Conservation (phyloP, 192 early-diverging fungal species). For the Linnemannia schmuckeri region DNA sequence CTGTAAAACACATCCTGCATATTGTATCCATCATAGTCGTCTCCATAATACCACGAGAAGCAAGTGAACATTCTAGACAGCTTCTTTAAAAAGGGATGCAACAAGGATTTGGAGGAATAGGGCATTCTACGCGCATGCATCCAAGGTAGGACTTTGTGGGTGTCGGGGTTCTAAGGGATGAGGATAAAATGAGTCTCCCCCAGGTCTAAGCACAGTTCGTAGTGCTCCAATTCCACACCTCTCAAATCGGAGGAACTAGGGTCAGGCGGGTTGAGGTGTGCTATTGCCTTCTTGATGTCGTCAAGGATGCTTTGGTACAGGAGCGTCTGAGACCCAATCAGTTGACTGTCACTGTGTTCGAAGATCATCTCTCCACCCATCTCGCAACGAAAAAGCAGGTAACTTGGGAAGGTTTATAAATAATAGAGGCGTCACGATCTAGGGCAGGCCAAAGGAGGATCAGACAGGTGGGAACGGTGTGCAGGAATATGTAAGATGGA, state of each 20-base stretch:
- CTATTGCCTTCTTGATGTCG: slow-evolving; percentile 13
- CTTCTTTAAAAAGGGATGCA: not conserved
- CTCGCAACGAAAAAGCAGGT: not conserved
- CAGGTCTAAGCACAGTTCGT: slow-evolving; percentile 14
- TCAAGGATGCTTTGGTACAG: slow-evolving; percentile 13
- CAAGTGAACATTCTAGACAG: slow-evolving; percentile 3
- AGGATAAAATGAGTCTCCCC: slow-evolving; percentile 5
- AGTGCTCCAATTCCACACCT: slow-evolving; percentile 4
- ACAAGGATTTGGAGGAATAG: slow-evolving; percentile 1
- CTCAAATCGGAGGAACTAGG: not conserved
- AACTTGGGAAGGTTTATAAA: not conserved
- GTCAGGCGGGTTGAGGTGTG: slow-evolving; percentile 9
- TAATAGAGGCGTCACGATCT: slow-evolving; percentile 7
- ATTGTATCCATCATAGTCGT: not conserved
- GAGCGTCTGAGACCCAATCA: not conserved
- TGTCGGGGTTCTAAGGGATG: slow-evolving; percentile 15
- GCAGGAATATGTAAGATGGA: slow-evolving; percentile 10
- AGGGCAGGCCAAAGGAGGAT: not conserved
- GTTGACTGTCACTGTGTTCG: slow-evolving; percentile 5
- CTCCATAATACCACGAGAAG: slow-evolving; percentile 16
- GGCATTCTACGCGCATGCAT: slow-evolving; percentile 13
- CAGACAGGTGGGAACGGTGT: slow-evolving; percentile 1
- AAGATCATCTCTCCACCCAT: slow-evolving; percentile 25
- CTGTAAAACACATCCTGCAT: not conserved
- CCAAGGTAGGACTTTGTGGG: slow-evolving; percentile 6